phyloP scores from a whole-genome alignment of 306 rosid species.

The Sphenostylis stenocarpa region DNA sequence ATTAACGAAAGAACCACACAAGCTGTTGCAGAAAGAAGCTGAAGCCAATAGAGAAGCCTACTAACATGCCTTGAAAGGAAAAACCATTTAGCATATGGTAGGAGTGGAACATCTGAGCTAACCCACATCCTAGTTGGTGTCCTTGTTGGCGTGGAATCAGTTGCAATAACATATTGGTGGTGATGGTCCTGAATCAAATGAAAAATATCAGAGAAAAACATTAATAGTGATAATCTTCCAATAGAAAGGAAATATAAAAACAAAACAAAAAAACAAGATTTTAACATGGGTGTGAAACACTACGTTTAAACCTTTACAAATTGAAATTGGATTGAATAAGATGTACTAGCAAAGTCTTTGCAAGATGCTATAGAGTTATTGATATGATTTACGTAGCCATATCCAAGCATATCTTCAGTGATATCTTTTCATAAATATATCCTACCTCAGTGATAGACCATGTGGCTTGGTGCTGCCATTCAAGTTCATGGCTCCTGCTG shows the following conservation, averaged over 20 bases:
- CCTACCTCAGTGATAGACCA: slow-evolving; percentile 69
- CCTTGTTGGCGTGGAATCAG: slow-evolving; percentile 33
- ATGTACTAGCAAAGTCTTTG: background rate
- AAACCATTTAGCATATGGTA: slow-evolving; percentile 69
- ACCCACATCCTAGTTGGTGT: slow-evolving; percentile 60
- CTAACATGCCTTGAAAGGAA: slow-evolving; percentile 68
- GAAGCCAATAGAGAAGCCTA: slow-evolving; percentile 80
- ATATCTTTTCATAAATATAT: background rate
- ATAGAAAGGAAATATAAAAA: background rate
- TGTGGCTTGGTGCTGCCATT: slow-evolving; percentile 97
- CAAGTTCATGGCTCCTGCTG: slow-evolving; percentile 96
- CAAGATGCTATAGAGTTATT: background rate
- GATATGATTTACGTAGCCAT: background rate
- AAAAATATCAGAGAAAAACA: background rate
- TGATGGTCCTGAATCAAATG: background rate
- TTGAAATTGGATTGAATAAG: background rate
- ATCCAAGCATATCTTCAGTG: background rate
- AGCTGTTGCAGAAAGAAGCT: slow-evolving; percentile 73
- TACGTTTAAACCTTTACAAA: background rate
- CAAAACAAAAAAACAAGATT: background rate
- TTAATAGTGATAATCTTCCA: background rate
- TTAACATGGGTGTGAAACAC: background rate
- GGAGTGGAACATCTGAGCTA: slow-evolving; percentile 71
- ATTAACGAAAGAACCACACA: slow-evolving; percentile 66
- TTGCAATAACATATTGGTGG: background rate